A percentile compares a stretch with the other conserved stretches of the same genome.
phyloP scores from a whole-genome alignment of 768 basidiomycete genomes.

The Auriculariales sp. region DNA sequence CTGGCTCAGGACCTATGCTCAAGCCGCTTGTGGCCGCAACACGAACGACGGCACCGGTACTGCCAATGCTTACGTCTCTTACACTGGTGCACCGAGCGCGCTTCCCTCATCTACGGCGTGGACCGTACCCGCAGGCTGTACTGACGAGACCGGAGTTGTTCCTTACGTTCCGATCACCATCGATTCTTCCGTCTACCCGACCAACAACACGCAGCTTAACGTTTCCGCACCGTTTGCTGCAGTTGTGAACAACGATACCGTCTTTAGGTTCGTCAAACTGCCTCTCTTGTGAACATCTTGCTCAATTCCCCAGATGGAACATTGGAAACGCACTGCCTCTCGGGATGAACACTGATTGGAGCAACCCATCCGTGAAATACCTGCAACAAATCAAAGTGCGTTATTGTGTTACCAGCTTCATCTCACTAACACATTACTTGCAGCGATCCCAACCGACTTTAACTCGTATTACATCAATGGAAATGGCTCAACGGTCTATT shows the following conservation, averaged over 20 bases:
- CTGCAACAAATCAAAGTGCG: not conserved
- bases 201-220: not conserved
- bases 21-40: not conserved
- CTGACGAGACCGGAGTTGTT: not conserved
- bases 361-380: not conserved
- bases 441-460: no score
- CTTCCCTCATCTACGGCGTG: not conserved
- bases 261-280: not conserved
- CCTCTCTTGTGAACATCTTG: no score
- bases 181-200: not conserved
- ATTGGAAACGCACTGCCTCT: no score
- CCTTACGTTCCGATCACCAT: not conserved
- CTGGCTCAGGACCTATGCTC: not conserved
- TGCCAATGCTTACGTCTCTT: not conserved
- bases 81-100: not conserved
- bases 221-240: not conserved
- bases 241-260: not conserved
- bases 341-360: not conserved
- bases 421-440: no score
- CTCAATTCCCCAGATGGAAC: no score
- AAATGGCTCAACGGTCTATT: not conserved
- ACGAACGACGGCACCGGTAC: not conserved
- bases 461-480: not conserved
- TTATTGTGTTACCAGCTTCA: not conserved
- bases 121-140: not conserved